Percentiles rank a stretch among this genome's conserved stretches.
Conservation (phyloP, 371 early-diverging fungal species). For the Mortierella sp. region DNA sequence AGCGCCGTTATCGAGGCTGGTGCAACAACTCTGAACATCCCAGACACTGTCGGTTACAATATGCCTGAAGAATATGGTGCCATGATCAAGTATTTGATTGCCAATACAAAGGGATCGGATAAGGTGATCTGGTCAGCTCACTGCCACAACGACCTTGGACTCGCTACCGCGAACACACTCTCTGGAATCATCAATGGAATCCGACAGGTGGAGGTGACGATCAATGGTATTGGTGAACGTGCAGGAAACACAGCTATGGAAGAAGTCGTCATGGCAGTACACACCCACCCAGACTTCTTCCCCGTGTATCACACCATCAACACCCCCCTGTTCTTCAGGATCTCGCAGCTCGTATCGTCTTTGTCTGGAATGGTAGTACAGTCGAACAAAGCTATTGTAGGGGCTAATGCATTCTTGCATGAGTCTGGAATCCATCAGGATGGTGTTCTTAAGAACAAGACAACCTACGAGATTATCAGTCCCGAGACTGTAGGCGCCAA, state of each 20-base stretch:
- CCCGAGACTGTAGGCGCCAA: constrained; percentile 92
- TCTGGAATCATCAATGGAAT: constrained; percentile 92
- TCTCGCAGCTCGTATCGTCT: constrained; percentile 89
- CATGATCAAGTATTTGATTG: constrained; percentile 82
- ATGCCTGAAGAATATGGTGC: constrained; percentile 90
- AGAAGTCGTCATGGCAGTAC: constrained; percentile 94
- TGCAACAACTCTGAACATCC: constrained; percentile 95
- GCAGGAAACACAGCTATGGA: constrained; percentile 98
- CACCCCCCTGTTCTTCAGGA: constrained; percentile 86
- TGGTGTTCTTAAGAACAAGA: constrained; percentile 94
- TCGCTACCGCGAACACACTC: constrained; percentile 96
- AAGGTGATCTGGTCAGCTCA: constrained; percentile 91
- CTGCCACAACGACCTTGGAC: constrained; percentile 97
- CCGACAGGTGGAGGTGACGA: constrained; percentile 96
- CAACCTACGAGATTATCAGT: constrained; percentile 95
- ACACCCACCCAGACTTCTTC: constrained; percentile 86
- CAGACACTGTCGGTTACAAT: constrained; percentile 96
- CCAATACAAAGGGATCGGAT: constrained; percentile 80
- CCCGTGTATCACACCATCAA: constrained; percentile 91
- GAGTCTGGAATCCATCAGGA: constrained; percentile 98
- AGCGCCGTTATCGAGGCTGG: constrained; percentile 93
- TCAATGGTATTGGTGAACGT: constrained; percentile 98
- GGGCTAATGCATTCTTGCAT: constrained; percentile 96
- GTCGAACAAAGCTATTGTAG: constrained; percentile 97
- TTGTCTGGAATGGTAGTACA: constrained; percentile 95